Evolutionary conservation across 2,329 filamentous ascomycete species (phyloP), one percentile per base, ranked within the genome.

Genomic region (Epichloe aotearoae): DNA sequence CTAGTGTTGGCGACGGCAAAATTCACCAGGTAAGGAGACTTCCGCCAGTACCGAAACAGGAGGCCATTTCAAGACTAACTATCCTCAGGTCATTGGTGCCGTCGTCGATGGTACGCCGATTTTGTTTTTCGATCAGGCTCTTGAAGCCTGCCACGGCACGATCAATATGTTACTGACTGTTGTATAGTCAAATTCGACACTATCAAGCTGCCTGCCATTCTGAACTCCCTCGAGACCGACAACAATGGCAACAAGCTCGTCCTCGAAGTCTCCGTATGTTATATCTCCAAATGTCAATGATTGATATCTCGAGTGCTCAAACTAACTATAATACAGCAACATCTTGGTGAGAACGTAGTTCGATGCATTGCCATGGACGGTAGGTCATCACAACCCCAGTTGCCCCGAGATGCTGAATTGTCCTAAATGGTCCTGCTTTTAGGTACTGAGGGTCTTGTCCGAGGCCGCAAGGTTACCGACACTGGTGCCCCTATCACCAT

Each of bases 331-430:
- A 14, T 48, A 54, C 61, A 96, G 89, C 93, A 98, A 96, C 93
- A 97, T 83, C 77, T 98, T 74, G 93, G 93, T 78, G 88, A 98
- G 80, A 95, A 88, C 80, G 88, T 96, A 70, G 93, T 98, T 73
- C 85, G 93, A 74, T 95, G 88, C 75, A 98, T 98, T 95, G 93
- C 93, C 76, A 98, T 98, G 93, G 93, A 98, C 76, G 93, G 91
- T 94, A 83, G 73, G 82, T 71, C 52, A 49, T 51, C 36, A 49
- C 50, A 39, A 20, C 36, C 19, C 30, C 30, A 23, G 12, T 20
- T 43, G 3, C 39, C 10, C 17, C n/a, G 1, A 19, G 2, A 19
- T 8, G 42, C 46, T 10, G 39, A 20, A 19, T 20, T 26, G 11
- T 54, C 53, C 46, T 55, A 53, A 52, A 49, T 36, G 15, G 17